These are phyloP conservation scores for Phylloporus rhodoxanthus DNA, from an alignment of 768 basidiomycete species.

Conservation along the genomic window DNA sequence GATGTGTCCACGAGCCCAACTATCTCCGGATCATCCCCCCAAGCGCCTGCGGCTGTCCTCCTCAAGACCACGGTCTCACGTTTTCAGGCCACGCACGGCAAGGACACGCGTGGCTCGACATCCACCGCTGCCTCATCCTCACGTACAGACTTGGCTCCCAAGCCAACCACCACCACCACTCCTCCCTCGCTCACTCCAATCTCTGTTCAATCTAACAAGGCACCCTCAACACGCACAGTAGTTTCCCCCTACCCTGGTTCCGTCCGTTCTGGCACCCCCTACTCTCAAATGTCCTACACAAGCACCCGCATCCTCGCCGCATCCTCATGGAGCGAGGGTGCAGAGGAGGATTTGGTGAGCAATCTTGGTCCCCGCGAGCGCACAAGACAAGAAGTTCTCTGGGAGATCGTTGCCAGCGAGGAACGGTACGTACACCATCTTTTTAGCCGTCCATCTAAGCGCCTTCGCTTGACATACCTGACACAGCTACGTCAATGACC, in stretches of 20 bases:
- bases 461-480: slow-evolving; percentile 9
- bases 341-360: slow-evolving; percentile 88
- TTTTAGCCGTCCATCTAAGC: slow-evolving; percentile 9
- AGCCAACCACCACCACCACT: slow-evolving; percentile 39
- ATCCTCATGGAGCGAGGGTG: slow-evolving; percentile 87
- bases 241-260: slow-evolving; percentile 65
- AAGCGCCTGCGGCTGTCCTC: slow-evolving; percentile 27
- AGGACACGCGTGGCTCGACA: slow-evolving; percentile 60
- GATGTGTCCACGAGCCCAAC: slow-evolving; percentile 37
- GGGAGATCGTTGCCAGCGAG: slow-evolving; percentile 95
- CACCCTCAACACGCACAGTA: slow-evolving; percentile 57
- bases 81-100: slow-evolving; percentile 68
- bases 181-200: slow-evolving; percentile 56
- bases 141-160: slow-evolving; percentile 53
- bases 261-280: slow-evolving; percentile 75
- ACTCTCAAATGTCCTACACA: slow-evolving; percentile 69
- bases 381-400: slow-evolving; percentile 92
- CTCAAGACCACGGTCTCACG: slow-evolving; percentile 68
- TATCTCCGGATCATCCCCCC: slow-evolving; percentile 28
- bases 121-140: slow-evolving; percentile 57
- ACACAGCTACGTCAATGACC: slow-evolving; percentile 83
- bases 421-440: slow-evolving; percentile 57
- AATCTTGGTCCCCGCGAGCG: slow-evolving; percentile 92
- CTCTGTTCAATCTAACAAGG: slow-evolving; percentile 46
- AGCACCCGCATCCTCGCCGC: slow-evolving; percentile 72